phyloP scores from a whole-genome alignment of 1,139 yeast species.

The Tardiomyces blankii region DNA sequence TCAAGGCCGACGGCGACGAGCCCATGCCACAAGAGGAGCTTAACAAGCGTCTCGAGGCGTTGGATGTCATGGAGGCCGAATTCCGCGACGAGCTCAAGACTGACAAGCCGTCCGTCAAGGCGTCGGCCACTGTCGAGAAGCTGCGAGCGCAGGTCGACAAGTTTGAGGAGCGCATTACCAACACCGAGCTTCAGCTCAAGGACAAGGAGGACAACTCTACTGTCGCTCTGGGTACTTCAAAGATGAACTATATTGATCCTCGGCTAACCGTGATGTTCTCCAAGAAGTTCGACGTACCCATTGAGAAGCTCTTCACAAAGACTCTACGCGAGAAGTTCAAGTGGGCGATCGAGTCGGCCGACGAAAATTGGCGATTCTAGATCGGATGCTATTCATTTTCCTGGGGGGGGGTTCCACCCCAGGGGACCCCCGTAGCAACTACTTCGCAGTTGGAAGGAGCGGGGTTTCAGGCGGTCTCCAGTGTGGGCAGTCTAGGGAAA shows the following conservation, averaged over 20 bases:
- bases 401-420: too few relatives aligned
- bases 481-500: too few relatives aligned
- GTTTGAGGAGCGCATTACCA: constrained; percentile 58
- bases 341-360: constrained; percentile 93
- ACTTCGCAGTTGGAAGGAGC: too few relatives aligned
- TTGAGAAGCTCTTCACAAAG: constrained; percentile 84
- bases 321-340: constrained; percentile 84
- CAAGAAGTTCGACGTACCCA: constrained; percentile 77
- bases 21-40: constrained; percentile 47
- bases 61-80: constrained; percentile 43
- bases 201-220: constrained; percentile 93
- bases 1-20: constrained; percentile 44
- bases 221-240: constrained; percentile 87
- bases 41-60: constrained; percentile 46
- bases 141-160: constrained; percentile 61
- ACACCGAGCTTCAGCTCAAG: constrained; percentile 62
- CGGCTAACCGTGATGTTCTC: constrained; percentile 84
- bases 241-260: constrained; percentile 93
- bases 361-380: constrained; percentile 76
- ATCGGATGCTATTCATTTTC: not conserved
- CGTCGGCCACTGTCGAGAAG: constrained; percentile 52
- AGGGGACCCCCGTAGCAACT: too few relatives aligned
- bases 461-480: too few relatives aligned
- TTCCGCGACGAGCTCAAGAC: constrained; percentile 50
- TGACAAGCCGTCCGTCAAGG: constrained; percentile 48